These are phyloP conservation scores for Citeromyces hawaiiensis DNA, from an alignment of 1,139 yeast species.

Conservation along the genomic window DNA sequence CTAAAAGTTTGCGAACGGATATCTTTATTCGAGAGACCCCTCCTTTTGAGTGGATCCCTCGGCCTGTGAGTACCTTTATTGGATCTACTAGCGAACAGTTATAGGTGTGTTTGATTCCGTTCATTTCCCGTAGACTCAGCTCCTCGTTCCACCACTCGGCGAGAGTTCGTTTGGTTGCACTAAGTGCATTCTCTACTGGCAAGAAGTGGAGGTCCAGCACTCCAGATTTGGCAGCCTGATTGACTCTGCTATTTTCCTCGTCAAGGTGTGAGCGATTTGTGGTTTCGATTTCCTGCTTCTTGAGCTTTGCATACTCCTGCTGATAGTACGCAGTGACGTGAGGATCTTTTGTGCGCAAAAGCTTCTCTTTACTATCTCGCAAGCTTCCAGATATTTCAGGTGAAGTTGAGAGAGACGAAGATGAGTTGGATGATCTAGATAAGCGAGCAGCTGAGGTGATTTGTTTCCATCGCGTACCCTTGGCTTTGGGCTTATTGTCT, in stretches of 20 bases:
- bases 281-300: not conserved
- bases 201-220: slow-evolving; percentile 40
- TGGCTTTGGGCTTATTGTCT: not conserved
- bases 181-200: slow-evolving; percentile 28
- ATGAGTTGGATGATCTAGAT: not conserved
- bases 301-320: not conserved
- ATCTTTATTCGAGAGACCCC: slow-evolving; percentile 32
- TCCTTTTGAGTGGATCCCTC: slow-evolving; percentile 47
- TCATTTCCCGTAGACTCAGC: slow-evolving; percentile 21
- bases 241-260: slow-evolving; percentile 5
- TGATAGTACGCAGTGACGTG: not conserved
- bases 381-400: not conserved
- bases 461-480: not conserved
- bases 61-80: slow-evolving; percentile 37
- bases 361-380: not conserved
- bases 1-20: slow-evolving; percentile 24
- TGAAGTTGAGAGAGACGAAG: not conserved
- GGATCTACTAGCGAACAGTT: slow-evolving; percentile 20
- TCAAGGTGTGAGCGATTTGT: not conserved
- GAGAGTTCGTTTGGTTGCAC: slow-evolving; percentile 19
- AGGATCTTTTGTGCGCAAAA: not conserved
- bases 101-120: slow-evolving; percentile 22
- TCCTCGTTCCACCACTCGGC: slow-evolving; percentile 46
- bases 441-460: too few relatives aligned
- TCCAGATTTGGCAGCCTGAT: slow-evolving; percentile 5